These are phyloP conservation scores for Calycina marina DNA, from an alignment of 2,329 filamentous ascomycete genomes.

Conservation along the genomic window DNA sequence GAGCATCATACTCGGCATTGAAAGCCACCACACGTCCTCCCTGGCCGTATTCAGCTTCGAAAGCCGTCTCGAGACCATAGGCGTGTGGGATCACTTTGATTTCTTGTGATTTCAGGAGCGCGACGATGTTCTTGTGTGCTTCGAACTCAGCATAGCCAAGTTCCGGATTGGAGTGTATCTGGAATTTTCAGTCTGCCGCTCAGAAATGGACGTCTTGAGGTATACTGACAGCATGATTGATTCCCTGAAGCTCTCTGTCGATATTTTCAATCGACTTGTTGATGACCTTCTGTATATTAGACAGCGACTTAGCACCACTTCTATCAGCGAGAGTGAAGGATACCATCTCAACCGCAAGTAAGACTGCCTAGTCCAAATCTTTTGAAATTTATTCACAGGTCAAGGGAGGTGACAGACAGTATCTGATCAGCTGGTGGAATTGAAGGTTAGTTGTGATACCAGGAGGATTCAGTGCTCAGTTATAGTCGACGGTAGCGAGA, in stretches of 20 bases:
- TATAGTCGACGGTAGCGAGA: too few relatives aligned
- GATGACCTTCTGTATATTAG: conserved; percentile 1
- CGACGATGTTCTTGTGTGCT: conserved; percentile 34
- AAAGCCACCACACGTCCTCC: conserved; percentile 30
- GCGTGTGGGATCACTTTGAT: conserved; percentile 33
- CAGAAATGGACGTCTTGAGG: not conserved
- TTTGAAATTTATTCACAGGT: too few relatives aligned
- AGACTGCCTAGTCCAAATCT: too few relatives aligned
- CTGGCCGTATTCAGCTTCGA: conserved; percentile 28
- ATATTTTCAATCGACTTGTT: conserved; percentile 1
- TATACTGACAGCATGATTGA: conserved; percentile 4
- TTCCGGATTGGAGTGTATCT: conserved; percentile 34
- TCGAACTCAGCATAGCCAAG: conserved; percentile 34
- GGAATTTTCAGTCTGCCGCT: not conserved
- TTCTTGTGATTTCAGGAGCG: conserved; percentile 29
- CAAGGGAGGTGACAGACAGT: too few relatives aligned
- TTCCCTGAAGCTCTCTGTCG: conserved; percentile 4
- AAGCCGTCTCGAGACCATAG: conserved; percentile 36
- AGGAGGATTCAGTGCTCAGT: too few relatives aligned
- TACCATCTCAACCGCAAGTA: too few relatives aligned
- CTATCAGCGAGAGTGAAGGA: too few relatives aligned
- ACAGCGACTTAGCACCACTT: too few relatives aligned
- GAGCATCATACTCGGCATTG: conserved; percentile 33
- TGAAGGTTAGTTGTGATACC: too few relatives aligned
- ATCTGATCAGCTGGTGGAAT: too few relatives aligned